Conservation (phyloP, 2,329 filamentous ascomycete genomes). For the Metarhizium guizhouense region DNA sequence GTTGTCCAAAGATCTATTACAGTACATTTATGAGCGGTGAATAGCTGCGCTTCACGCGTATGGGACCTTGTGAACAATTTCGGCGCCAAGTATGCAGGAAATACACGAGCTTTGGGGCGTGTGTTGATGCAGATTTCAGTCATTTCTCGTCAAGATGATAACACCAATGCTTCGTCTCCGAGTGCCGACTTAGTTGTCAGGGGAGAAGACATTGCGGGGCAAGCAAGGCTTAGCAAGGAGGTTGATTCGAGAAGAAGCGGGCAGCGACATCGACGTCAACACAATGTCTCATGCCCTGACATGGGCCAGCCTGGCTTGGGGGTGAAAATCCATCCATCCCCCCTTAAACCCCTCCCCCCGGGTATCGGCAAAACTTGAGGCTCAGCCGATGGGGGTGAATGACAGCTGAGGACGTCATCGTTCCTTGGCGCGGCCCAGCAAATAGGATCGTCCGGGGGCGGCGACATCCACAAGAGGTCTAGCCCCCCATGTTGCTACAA, state of each 20-base stretch:
- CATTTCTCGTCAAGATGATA: too few species aligned
- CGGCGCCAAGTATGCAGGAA: too few species aligned
- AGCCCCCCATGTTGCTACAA: background rate
- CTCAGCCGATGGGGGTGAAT: constrained; percentile 8
- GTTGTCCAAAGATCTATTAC: too few species aligned
- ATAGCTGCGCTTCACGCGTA: too few species aligned
- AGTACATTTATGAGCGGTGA: too few species aligned
- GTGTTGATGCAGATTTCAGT: too few species aligned
- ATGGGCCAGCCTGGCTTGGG: background rate
- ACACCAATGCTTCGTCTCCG: too few species aligned
- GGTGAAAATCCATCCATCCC: background rate
- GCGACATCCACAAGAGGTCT: background rate
- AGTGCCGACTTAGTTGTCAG: background rate
- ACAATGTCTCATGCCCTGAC: constrained; percentile 6
- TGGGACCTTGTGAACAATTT: too few species aligned
- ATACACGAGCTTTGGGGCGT: too few species aligned
- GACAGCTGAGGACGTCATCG: constrained; percentile 8
- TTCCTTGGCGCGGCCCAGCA: constrained; percentile 2
- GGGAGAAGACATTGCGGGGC: background rate
- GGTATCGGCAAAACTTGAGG: constrained; percentile 2
- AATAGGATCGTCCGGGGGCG: constrained; percentile 4
- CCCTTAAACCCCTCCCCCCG: background rate
- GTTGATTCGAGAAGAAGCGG: constrained; percentile 8
- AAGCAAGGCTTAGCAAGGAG: background rate
- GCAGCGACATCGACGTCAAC: constrained; percentile 1